These are phyloP conservation scores for Termitomyces heimii DNA, from an alignment of 768 basidiomycete genomes.

Conservation along the genomic window DNA sequence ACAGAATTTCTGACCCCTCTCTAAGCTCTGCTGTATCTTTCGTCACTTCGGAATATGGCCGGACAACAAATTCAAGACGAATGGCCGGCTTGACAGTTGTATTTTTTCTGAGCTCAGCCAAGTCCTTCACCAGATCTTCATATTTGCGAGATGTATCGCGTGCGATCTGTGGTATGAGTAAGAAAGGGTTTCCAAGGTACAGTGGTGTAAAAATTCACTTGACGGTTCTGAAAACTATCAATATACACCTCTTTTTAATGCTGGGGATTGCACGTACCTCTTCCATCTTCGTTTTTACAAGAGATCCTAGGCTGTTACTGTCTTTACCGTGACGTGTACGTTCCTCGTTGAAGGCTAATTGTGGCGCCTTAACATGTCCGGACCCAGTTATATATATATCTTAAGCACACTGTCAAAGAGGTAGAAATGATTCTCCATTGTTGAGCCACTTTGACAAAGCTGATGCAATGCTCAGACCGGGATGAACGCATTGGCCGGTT, in stretches of 20 bases:
- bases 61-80: background rate
- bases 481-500: background rate
- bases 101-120: background rate
- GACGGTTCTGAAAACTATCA: background rate
- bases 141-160: background rate
- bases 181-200: background rate
- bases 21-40: background rate
- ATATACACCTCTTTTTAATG: too few species aligned
- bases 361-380: background rate
- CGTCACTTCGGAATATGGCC: background rate
- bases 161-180: background rate
- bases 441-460: background rate
- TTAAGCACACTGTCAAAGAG: background rate
- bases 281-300: background rate
- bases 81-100: background rate
- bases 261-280: background rate
- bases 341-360: background rate
- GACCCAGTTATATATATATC: background rate
- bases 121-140: background rate
- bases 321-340: background rate
- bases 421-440: background rate
- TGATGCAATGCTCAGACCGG: background rate
- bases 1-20: background rate
- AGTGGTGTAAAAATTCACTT: background rate
- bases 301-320: background rate